Evolutionary conservation across 345 rosid species (phyloP).

Genomic region (Arabidopsis thaliana): DNA sequence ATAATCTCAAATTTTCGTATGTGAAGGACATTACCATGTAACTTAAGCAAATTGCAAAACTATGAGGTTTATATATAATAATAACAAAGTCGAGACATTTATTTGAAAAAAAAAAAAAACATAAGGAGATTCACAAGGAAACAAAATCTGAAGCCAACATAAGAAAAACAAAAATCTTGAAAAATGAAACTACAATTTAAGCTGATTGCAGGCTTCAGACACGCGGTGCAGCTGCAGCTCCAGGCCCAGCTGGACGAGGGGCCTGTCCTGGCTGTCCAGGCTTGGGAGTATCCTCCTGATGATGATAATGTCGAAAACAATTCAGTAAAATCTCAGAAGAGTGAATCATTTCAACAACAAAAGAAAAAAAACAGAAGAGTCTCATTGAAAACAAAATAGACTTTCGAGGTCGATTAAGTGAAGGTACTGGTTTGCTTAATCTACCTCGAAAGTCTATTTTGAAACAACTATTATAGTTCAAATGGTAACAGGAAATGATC

Average conservation of each 20-base stretch:
- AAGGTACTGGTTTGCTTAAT: background rate
- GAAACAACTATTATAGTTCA: background rate
- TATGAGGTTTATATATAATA: background rate
- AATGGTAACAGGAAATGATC: background rate
- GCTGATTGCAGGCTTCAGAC: slow-evolving; percentile 21
- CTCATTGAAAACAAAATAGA: background rate
- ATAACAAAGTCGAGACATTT: slow-evolving; percentile 4
- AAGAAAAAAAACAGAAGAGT: background rate
- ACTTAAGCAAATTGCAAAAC: background rate
- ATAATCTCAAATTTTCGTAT: background rate
- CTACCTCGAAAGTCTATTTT: background rate
- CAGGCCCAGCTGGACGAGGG: slow-evolving; percentile 42
- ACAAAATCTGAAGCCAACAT: background rate
- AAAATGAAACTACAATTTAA: background rate
- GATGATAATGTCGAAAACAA: background rate
- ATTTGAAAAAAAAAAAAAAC: background rate
- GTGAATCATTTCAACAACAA: background rate
- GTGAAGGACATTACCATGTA: background rate
- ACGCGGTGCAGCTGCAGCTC: slow-evolving; percentile 41
- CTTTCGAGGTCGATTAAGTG: background rate
- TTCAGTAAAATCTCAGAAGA: background rate
- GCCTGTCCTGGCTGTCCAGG: slow-evolving; percentile 48
- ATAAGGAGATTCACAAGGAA: slow-evolving; percentile 4
- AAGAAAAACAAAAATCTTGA: background rate
- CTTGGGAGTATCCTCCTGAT: slow-evolving; percentile 47